Evolutionary conservation across 805 yeast genomes (phyloP).

Genomic region (Candida chilensis): DNA sequence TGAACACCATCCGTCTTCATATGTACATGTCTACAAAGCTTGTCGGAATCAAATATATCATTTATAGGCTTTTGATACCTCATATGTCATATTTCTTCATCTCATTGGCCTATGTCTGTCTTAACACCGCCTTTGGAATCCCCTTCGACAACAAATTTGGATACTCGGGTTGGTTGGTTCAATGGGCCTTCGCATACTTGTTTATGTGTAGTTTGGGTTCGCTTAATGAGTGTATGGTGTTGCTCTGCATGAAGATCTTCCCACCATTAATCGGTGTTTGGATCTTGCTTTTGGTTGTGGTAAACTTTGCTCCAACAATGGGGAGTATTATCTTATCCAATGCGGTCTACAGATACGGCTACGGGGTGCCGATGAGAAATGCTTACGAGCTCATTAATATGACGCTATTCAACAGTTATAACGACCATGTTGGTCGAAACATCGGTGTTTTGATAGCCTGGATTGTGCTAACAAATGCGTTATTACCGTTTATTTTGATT

Average conservation of each 20-base stretch:
- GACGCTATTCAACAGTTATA: slow-evolving; percentile 22
- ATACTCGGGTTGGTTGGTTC: not conserved
- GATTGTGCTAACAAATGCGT: slow-evolving; percentile 15
- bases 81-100: slow-evolving; percentile 14
- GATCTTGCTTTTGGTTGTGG: slow-evolving; percentile 11
- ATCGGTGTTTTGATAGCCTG: slow-evolving; percentile 22
- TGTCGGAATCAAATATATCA: slow-evolving; percentile 14
- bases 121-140: slow-evolving; percentile 1
- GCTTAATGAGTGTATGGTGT: not conserved
- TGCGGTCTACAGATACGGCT: slow-evolving; percentile 19
- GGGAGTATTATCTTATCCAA: slow-evolving; percentile 13
- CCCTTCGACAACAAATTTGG: not conserved
- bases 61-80: slow-evolving; percentile 13
- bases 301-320: slow-evolving; percentile 20
- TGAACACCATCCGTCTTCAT: slow-evolving; percentile 16
- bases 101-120: slow-evolving; percentile 1
- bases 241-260: not conserved
- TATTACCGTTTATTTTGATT: slow-evolving; percentile 11
- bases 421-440: slow-evolving; percentile 25
- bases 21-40: slow-evolving; percentile 14
- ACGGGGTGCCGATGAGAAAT: slow-evolving; percentile 25
- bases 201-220: slow-evolving; percentile 1
- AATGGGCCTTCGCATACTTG: slow-evolving; percentile 1
- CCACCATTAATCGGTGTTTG: slow-evolving; percentile 1
- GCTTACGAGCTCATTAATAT: slow-evolving; percentile 27